Percentiles rank a stretch among this genome's conserved stretches.
Evolutionary conservation across 2,329 filamentous ascomycete species (phyloP).

Genomic region (Cephalotrichum gorgonifer): DNA sequence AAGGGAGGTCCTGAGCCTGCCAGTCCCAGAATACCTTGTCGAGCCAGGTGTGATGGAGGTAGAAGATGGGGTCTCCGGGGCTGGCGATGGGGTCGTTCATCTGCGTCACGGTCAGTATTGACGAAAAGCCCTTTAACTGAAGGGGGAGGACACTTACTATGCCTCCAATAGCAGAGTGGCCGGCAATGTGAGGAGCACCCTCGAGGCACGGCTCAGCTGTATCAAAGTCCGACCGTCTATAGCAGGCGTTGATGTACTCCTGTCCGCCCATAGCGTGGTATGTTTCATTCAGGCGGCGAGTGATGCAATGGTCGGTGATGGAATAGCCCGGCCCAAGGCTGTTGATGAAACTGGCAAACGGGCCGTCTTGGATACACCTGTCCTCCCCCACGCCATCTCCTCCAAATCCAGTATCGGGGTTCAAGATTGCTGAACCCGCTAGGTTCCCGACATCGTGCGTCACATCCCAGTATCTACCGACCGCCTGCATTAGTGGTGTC

Average conservation of each 20-base stretch:
- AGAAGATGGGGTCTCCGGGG: conserved; percentile 21
- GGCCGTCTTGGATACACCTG: conserved; percentile 11
- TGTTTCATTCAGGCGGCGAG: conserved; percentile 19
- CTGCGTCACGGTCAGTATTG: too few species aligned
- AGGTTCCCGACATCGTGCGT: conserved; percentile 6
- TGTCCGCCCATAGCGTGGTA: neutral
- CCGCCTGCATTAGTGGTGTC: conserved; percentile 12
- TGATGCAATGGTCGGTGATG: conserved; percentile 28
- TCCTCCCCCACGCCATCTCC: conserved; percentile 6
- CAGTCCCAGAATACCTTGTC: conserved; percentile 18
- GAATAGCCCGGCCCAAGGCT: conserved; percentile 26
- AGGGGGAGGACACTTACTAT: conserved; percentile 7
- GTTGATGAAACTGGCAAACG: conserved; percentile 19
- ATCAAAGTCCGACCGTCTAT: conserved; percentile 12
- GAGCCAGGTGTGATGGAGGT: conserved; percentile 16
- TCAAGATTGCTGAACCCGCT: conserved; percentile 6
- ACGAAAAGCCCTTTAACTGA: too few species aligned
- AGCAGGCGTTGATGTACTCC: conserved; percentile 4
- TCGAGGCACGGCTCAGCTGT: conserved; percentile 19
- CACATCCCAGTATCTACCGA: conserved; percentile 8
- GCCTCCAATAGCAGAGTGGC: conserved; percentile 15
- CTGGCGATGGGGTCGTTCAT: conserved; percentile 13
- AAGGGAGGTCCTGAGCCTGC: conserved; percentile 17
- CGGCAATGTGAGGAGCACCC: conserved; percentile 14
- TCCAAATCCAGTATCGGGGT: conserved; percentile 9